A percentile compares a stretch with the other conserved stretches of the same genome.
These are phyloP conservation scores for Scorias spongiosa DNA, from an alignment of 2,329 filamentous ascomycete genomes.

Conservation along the genomic window DNA sequence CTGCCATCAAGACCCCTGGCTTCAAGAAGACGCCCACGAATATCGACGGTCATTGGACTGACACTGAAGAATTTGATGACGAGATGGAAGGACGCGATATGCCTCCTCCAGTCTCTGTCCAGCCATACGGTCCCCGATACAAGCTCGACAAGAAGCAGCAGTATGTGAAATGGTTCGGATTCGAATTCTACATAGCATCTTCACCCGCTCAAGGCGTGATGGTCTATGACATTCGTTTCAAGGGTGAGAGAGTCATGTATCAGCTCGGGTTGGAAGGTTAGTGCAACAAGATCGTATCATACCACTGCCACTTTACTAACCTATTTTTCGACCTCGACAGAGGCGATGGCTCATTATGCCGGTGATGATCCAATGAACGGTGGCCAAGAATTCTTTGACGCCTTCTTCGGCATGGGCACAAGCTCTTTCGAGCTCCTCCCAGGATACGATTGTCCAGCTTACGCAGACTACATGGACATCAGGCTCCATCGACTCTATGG, in stretches of 20 bases:
- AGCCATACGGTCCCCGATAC: conserved; percentile 26
- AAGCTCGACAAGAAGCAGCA: conserved; percentile 29
- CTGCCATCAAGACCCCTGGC: conserved; percentile 25
- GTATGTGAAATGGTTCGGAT: conserved; percentile 39
- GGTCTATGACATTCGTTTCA: conserved; percentile 37
- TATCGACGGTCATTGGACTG: conserved; percentile 34
- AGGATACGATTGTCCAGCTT: conserved; percentile 40
- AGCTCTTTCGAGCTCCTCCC: conserved; percentile 32
- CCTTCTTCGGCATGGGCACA: conserved; percentile 27
- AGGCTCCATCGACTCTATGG: conserved; percentile 29
- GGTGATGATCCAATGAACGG: conserved; percentile 33
- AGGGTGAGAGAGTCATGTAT: conserved; percentile 36
- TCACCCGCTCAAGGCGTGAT: conserved; percentile 30
- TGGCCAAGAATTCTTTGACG: conserved; percentile 16
- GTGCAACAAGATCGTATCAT: neutral
- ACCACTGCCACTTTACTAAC: neutral
- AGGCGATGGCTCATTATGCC: conserved; percentile 39
- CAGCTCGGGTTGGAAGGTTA: conserved; percentile 33
- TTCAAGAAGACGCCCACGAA: conserved; percentile 35
- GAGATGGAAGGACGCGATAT: conserved; percentile 34
- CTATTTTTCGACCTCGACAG: conserved; percentile 8
- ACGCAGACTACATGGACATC: conserved; percentile 36
- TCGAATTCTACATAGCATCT: conserved; percentile 36
- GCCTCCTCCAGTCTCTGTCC: conserved; percentile 27
- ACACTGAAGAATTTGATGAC: conserved; percentile 29